Evolutionary conservation across 2,329 filamentous ascomycete genomes (phyloP).

Genomic region (Plectosphaerella sp.): DNA sequence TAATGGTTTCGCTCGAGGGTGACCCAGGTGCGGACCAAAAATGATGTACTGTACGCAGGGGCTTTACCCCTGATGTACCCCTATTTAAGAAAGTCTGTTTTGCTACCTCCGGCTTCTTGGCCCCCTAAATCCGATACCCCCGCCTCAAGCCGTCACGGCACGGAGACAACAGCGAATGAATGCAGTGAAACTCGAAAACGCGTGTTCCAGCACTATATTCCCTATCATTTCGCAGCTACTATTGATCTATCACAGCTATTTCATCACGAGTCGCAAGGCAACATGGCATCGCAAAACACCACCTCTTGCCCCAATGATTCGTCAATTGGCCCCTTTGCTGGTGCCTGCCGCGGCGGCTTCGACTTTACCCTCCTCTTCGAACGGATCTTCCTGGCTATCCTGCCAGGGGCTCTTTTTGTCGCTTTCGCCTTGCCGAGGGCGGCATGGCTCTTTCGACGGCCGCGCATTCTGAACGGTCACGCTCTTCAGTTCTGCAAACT

Average conservation of each 20-base stretch:
- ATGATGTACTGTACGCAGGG: too few species aligned
- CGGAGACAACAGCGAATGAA: too few species aligned
- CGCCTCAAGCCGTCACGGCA: too few species aligned
- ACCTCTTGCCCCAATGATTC: conserved; percentile 21
- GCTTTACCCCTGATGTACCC: too few species aligned
- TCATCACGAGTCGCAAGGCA: too few species aligned
- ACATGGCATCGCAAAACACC: not conserved
- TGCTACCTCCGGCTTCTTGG: too few species aligned
- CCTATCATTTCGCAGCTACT: too few species aligned
- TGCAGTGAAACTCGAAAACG: not conserved
- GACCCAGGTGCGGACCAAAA: not conserved
- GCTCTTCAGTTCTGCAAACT: conserved; percentile 20
- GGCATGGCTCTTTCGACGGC: conserved; percentile 18
- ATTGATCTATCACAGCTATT: too few species aligned
- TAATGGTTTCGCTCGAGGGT: conserved; percentile 25
- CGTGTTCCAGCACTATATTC: too few species aligned
- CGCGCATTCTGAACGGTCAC: conserved; percentile 22
- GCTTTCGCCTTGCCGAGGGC: conserved; percentile 23
- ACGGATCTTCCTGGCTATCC: conserved; percentile 31
- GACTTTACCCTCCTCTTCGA: conserved; percentile 41
- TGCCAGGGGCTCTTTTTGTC: conserved; percentile 29
- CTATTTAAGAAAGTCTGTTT: too few species aligned
- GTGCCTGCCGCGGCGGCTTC: conserved; percentile 35
- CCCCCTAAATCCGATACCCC: too few species aligned
- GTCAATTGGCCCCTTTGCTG: conserved; percentile 31